A percentile compares a stretch with the other conserved stretches of the same genome.
Conservation (phyloP, 1,284 basidiomycete species). For the Calocybe gambosa region DNA sequence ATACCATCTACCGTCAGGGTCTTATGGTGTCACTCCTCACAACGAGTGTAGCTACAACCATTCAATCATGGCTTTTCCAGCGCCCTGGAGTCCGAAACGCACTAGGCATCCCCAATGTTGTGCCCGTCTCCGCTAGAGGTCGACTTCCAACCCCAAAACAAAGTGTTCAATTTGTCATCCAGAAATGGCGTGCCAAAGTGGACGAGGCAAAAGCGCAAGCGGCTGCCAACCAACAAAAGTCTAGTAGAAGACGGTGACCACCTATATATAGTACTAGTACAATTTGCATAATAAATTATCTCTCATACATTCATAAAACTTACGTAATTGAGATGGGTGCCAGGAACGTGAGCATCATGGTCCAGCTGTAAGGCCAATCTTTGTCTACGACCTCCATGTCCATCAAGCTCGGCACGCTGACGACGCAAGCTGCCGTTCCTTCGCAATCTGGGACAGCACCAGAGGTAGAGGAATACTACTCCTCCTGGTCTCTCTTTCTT, state of each 20-base stretch:
- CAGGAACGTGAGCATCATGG: neutral
- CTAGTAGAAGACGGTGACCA: constrained; percentile 12
- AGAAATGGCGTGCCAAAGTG: constrained; percentile 21
- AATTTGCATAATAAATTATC: neutral
- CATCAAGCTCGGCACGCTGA: constrained; percentile 25
- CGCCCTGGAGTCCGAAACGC: constrained; percentile 37
- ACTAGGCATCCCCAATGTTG: constrained; percentile 43
- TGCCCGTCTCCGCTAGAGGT: constrained; percentile 26
- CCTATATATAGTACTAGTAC: too few relatives aligned
- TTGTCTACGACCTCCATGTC: constrained; percentile 20
- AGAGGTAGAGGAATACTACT: constrained; percentile 86
- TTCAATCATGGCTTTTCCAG: constrained; percentile 46
- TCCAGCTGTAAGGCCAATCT: constrained; percentile 1
- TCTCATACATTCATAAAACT: constrained; percentile 3
- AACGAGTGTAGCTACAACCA: constrained; percentile 34
- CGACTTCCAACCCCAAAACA: constrained; percentile 24
- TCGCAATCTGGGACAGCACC: constrained; percentile 31
- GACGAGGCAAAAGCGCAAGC: constrained; percentile 18
- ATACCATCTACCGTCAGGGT: constrained; percentile 34
- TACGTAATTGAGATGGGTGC: constrained; percentile 1
- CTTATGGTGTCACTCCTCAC: constrained; percentile 58
- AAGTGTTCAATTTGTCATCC: constrained; percentile 21
- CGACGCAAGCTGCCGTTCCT: constrained; percentile 20
- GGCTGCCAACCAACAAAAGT: constrained; percentile 14
- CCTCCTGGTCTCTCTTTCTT: constrained; percentile 91